A percentile compares a stretch with the other conserved stretches of the same genome.
Evolutionary conservation across 2,329 filamentous ascomycete species (phyloP).

Genomic region (Nemania diffusa): DNA sequence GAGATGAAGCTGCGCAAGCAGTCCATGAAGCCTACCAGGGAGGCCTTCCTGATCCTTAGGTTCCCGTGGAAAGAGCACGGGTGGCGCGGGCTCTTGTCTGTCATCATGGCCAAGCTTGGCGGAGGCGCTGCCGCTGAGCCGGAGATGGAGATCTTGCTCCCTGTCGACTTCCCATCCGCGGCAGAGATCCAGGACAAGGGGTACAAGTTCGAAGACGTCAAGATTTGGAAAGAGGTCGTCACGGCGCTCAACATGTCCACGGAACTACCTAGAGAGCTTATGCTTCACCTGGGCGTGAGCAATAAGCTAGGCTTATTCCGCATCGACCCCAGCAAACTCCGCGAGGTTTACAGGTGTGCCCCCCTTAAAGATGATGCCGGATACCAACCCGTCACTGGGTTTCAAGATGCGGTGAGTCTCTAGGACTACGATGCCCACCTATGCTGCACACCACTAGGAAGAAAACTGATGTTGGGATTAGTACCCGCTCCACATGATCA

Average conservation of each 20-base stretch:
- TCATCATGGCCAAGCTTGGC: slow-evolving; percentile 61
- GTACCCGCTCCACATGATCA: slow-evolving; percentile 77
- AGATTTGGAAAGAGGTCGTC: slow-evolving; percentile 70
- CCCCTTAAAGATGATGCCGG: slow-evolving; percentile 67
- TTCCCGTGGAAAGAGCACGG: slow-evolving; percentile 70
- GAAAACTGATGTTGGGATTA: slow-evolving; percentile 45
- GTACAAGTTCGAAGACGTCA: slow-evolving; percentile 70
- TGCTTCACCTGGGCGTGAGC: slow-evolving; percentile 72
- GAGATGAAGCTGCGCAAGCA: slow-evolving; percentile 62
- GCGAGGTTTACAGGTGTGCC: slow-evolving; percentile 70
- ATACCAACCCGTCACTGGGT: slow-evolving; percentile 73
- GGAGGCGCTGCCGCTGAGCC: slow-evolving; percentile 61
- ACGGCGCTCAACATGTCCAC: slow-evolving; percentile 66
- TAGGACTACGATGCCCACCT: background rate
- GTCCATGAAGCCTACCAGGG: slow-evolving; percentile 60
- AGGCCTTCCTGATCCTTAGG: slow-evolving; percentile 71
- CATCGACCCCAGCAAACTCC: slow-evolving; percentile 65
- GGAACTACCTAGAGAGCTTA: slow-evolving; percentile 71
- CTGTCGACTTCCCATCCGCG: slow-evolving; percentile 68
- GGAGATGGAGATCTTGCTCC: slow-evolving; percentile 73
- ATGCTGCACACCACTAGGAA: background rate
- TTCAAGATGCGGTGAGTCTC: slow-evolving; percentile 73
- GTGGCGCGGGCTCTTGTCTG: slow-evolving; percentile 58
- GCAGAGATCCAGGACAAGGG: slow-evolving; percentile 66
- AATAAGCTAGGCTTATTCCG: slow-evolving; percentile 76